Base-by-base conservation (phyloP, 768 basidiomycete genomes). In the Tylopilus cervinicoccineus region DNA sequence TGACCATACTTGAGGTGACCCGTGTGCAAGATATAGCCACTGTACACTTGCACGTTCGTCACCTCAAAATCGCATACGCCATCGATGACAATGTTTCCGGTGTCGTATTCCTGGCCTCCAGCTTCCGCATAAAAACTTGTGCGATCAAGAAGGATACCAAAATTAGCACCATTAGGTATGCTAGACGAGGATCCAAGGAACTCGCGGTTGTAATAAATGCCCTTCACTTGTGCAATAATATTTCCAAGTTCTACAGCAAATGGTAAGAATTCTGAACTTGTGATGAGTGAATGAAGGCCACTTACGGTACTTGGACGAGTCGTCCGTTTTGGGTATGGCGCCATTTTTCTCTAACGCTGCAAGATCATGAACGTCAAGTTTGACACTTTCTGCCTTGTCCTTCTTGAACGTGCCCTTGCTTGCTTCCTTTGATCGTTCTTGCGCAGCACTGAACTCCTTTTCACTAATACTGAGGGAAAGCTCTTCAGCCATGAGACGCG, bases 71-170 rank as follows among this genome's bases (percentile, higher is more conserved):
- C 93, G 28, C 89, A 85, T 51, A 81, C 73, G 34, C 86, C 94
- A 53, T 96, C 95, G 45, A 97, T 87, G 23, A 93, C 83, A 54
- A 99, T 90, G 58, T 86, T 89, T 46, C 96, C 96, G 0, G 91
- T 97, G 65, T 99, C 96, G 59, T 89, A 83, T 70, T 98, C 95
- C 64, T 99, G 96, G 23, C 96, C 96, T 60, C 96, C 96, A 31
- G 92, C 79, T 70, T 99, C 96, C 7, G 96, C 94, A 54, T 99
- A 99, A 70, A 98, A 97, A 70, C 86, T 92, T 4, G 96, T 97
- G 38, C 78, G 79, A 71, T 98, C 90, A 42, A 99, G 83, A 24
- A 99, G 65, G 41, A 99, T 60, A 36, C 96, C 96, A 64, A 99
- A 91, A 7, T 76, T 67, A 5, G 78, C 66, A 51, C 75, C 80